Evolutionary conservation across 345 rosid species (phyloP).

Genomic region (Euclidium syriacum): DNA sequence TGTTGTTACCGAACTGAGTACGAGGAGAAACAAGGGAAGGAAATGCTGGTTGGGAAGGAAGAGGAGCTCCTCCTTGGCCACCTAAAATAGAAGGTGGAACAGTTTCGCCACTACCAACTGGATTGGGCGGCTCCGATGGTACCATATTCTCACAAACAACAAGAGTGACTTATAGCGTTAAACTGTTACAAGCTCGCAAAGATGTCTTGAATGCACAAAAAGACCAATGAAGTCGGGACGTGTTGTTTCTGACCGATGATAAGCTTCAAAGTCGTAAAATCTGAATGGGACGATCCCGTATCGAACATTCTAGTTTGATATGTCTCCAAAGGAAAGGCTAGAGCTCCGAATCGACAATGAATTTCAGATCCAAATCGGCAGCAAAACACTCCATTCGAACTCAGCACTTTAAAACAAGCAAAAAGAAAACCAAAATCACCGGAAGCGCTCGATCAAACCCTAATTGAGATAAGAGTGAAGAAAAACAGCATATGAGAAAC

Average conservation of each 20-base stretch:
- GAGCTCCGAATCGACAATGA: background rate
- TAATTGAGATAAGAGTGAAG: background rate
- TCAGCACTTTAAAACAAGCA: conserved; percentile 9
- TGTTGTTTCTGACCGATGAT: conserved; percentile 7
- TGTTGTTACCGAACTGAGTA: conserved; percentile 51
- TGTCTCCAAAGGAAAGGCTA: background rate
- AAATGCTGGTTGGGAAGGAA: conserved; percentile 69
- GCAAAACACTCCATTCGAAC: conserved; percentile 17
- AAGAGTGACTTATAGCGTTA: conserved; percentile 1
- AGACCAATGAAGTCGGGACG: conserved; percentile 13
- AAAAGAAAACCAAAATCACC: conserved; percentile 1
- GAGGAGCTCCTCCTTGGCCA: conserved; percentile 61
- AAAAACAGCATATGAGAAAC: conserved; percentile 6
- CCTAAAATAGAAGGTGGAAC: conserved; percentile 73
- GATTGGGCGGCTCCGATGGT: conserved; percentile 76
- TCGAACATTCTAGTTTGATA: conserved; percentile 30
- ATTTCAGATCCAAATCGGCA: conserved; percentile 24
- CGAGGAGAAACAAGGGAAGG: conserved; percentile 62
- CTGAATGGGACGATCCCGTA: conserved; percentile 21
- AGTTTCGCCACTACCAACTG: conserved; percentile 70
- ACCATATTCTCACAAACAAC: conserved; percentile 50
- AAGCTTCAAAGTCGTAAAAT: conserved; percentile 25
- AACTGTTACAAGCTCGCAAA: conserved; percentile 34
- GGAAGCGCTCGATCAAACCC: conserved; percentile 42
- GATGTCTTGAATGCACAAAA: conserved; percentile 36